Evolutionary conservation across 441 rosid genomes (phyloP), one percentile per base, ranked within the genome.

Genomic region (Brassica balearica): DNA sequence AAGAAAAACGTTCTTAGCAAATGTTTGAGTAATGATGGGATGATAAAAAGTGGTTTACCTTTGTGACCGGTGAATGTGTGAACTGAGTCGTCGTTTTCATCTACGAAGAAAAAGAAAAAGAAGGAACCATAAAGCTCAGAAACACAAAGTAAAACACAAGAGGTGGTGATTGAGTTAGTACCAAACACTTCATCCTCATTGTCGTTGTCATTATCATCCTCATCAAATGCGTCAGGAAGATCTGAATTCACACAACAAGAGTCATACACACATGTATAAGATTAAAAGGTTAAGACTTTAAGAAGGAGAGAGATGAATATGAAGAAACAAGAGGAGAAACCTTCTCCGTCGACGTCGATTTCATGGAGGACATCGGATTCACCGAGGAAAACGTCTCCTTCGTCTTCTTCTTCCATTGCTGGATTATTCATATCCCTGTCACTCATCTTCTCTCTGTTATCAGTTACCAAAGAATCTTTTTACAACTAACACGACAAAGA

Each of bases 31-130:
- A 19, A 19, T 19, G 19, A 19, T 19, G 19, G 19, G 19, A 19
- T 19, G 19, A 19, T 19, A 19, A 19, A 23, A 61, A 61, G 19
- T 6, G 11, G 23, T 20, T 81, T 80, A 92, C 98, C 92, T 6
- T 87, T 82, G 65, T 95, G 97, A 66, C 97, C 99, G 2, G 99
- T 90, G 86, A 95, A 93, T 67, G 86, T 88, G 81, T 93, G 98
- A 80, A 89, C 11, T 4, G 97, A 92, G 78, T 92, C 98, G 84
- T 95, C 97, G 36, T 77, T 73, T 67, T 86, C 92, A 46, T 88
- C 96, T 87, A 56, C 2, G n/a, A 14, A 6, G 6, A 58, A 12
- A 8, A 2, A 2, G 11, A 20, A n/a, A 23, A 4, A 48, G 36
- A 32, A 32, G 36, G 2, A 32, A 32, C 36, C 19, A 19, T 19